Base-by-base conservation (phyloP, 192 early-diverging fungal genomes). In the Cladochytrium replicatum region DNA sequence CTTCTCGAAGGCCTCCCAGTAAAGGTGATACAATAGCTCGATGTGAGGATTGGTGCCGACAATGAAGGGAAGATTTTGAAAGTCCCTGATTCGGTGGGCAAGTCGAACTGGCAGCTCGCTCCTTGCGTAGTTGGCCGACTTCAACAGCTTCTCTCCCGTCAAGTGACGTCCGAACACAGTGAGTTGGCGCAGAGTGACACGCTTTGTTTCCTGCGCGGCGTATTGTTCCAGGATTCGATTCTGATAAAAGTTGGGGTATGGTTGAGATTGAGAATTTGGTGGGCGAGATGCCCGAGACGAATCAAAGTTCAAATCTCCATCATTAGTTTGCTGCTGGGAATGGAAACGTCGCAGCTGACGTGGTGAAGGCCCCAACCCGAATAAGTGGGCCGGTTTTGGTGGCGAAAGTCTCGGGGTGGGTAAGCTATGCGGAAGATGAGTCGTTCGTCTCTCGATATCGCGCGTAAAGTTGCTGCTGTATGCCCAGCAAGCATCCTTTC, bases 41-140 rank as follows among this genome's bases (percentile, higher is more conserved):
- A 94, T 80, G 53, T 94, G 87, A 2, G 90, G 87, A 55, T 94
- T 94, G 13, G 87, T 89, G 5, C 91, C 93, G 0, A 91, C 86
- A 26, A 92, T 85, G 49, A 89, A 97, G 2, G 93, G 91, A 8
- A 97, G 69, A 34, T 81, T 80, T 61, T 97, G 93, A 57, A 94
- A 91, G 57, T 62, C 64, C 41, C 49, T 23, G 61, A 97, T 94
- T 4, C 93, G 75, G 64, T 93, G 88, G 17, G 93, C 89, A 22
- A 97, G 62, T 30, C 93, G 74, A 0, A 94, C 77, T 0, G 92
- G 85, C 22, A 97, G 68, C 62, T 97, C 94, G 32, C 75, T 66
- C 17, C 89, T 72, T 32, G 92, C 83, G 73, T 93, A 93, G 66
- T 97, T 97, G 13, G 88, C 87, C 29, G 82, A 84, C 27, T 82